Conservation (phyloP, 2,329 filamentous ascomycete genomes). For the Monilinia fructicola region DNA sequence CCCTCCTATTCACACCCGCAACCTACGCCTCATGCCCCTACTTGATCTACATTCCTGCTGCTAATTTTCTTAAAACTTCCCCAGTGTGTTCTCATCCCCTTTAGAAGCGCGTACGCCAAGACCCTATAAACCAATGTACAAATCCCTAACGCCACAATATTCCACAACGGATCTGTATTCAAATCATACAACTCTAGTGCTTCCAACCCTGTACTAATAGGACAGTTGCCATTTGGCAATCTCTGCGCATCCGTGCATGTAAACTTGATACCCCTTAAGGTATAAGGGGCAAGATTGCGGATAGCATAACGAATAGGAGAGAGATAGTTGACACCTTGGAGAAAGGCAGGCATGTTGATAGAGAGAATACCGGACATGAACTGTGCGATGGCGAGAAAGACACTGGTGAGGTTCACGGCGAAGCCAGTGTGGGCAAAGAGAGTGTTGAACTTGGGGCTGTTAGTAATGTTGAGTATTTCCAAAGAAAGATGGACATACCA, state of each 20-base stretch:
- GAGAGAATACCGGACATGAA: slow-evolving; percentile 71
- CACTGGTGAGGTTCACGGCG: slow-evolving; percentile 69
- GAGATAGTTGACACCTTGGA: slow-evolving; percentile 69
- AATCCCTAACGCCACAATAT: slow-evolving; percentile 62
- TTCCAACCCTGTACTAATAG: slow-evolving; percentile 64
- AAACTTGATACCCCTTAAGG: slow-evolving; percentile 60
- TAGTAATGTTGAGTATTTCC: background rate
- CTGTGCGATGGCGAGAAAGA: slow-evolving; percentile 68
- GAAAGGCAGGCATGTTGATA: slow-evolving; percentile 65
- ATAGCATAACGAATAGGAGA: slow-evolving; percentile 69
- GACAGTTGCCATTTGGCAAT: slow-evolving; percentile 60
- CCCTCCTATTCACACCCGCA: background rate
- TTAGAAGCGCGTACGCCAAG: slow-evolving; percentile 59
- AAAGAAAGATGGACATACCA: slow-evolving; percentile 41
- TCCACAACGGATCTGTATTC: slow-evolving; percentile 59
- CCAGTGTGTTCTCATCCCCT: slow-evolving; percentile 55
- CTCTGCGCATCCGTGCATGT: slow-evolving; percentile 61
- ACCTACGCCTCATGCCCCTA: background rate
- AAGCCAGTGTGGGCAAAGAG: slow-evolving; percentile 74
- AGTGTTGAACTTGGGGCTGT: slow-evolving; percentile 62
- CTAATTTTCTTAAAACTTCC: slow-evolving; percentile 11
- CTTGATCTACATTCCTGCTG: background rate
- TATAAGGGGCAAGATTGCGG: slow-evolving; percentile 65
- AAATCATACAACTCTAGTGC: slow-evolving; percentile 67
- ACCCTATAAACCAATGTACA: slow-evolving; percentile 65